Percentiles rank a stretch among this genome's conserved stretches.
These are phyloP conservation scores for Scytalidium lignicola DNA, from an alignment of 2,329 filamentous ascomycete genomes.

Conservation along the genomic window DNA sequence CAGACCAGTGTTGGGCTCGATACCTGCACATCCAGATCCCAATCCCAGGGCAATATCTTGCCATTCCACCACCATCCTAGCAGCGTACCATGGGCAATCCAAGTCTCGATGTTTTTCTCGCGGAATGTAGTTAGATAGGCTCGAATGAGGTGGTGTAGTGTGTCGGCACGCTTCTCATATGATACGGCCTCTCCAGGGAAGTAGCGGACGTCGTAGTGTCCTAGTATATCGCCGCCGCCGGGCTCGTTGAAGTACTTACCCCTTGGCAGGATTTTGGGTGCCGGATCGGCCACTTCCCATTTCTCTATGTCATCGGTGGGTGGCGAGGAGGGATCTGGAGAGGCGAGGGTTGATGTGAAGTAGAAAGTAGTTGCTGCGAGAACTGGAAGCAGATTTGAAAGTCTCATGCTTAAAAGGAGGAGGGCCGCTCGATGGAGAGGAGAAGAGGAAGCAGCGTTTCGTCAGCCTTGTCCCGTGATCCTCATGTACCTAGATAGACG, in stretches of 20 bases:
- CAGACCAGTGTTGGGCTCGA: conserved; percentile 59
- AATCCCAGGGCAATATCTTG: conserved; percentile 76
- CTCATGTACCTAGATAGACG: too few relatives aligned
- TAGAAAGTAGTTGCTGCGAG: too few relatives aligned
- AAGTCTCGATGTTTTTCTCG: conserved; percentile 66
- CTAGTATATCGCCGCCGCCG: conserved; percentile 52
- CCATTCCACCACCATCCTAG: conserved; percentile 89
- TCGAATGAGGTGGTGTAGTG: conserved; percentile 64
- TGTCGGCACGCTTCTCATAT: conserved; percentile 61
- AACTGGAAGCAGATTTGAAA: too few relatives aligned
- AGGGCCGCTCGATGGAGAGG: too few relatives aligned
- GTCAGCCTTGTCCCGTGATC: too few relatives aligned
- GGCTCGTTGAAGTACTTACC: conserved; percentile 44
- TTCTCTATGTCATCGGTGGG: too few relatives aligned
- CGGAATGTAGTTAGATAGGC: conserved; percentile 67
- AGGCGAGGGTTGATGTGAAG: too few relatives aligned
- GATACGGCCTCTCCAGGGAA: conserved; percentile 55
- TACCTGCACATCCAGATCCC: conserved; percentile 79
- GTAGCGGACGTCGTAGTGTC: conserved; percentile 71
- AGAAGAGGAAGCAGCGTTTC: too few relatives aligned
- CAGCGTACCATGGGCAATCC: conserved; percentile 80
- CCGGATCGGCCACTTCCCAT: too few relatives aligned
- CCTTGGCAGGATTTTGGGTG: too few relatives aligned
- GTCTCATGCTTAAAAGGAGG: too few relatives aligned
- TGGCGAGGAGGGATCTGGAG: too few relatives aligned